Evolutionary conservation across 768 basidiomycete species (phyloP).

Genomic region (Termitomyces sp.): DNA sequence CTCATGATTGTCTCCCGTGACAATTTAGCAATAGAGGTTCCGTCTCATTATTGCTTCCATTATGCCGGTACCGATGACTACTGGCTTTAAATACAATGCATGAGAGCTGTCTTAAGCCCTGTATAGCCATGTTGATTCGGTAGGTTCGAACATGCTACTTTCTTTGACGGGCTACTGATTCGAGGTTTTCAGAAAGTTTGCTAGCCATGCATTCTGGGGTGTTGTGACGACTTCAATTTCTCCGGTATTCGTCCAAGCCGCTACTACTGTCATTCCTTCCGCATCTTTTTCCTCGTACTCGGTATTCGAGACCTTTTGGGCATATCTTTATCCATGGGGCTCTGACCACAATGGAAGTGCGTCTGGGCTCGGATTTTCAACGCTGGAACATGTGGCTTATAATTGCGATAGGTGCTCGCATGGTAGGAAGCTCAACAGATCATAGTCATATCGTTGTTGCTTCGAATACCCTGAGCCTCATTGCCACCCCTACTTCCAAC

Average conservation of each 20-base stretch:
- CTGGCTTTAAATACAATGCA: constrained; percentile 4
- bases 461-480: constrained; percentile 33
- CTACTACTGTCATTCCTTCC: constrained; percentile 34
- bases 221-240: constrained; percentile 8
- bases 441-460: constrained; percentile 33
- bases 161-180: background rate
- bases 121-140: constrained; percentile 4
- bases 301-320: constrained; percentile 34
- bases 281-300: constrained; percentile 34
- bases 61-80: background rate
- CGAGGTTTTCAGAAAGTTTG: constrained; percentile 1
- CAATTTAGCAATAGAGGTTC: background rate
- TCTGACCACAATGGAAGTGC: constrained; percentile 41
- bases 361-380: background rate
- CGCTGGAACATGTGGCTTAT: background rate
- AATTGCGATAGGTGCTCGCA: constrained; percentile 30
- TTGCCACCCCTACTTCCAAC: constrained; percentile 36
- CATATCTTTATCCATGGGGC: constrained; percentile 42
- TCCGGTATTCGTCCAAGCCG: constrained; percentile 18
- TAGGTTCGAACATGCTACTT: background rate
- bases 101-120: background rate
- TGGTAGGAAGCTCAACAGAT: constrained; percentile 35
- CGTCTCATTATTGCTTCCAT: background rate
- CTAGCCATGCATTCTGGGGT: constrained; percentile 2
- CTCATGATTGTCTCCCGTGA: constrained; percentile 11